Evolutionary conservation across 768 basidiomycete species (phyloP).

Genomic region (Leucocoprinus birnbaumii): DNA sequence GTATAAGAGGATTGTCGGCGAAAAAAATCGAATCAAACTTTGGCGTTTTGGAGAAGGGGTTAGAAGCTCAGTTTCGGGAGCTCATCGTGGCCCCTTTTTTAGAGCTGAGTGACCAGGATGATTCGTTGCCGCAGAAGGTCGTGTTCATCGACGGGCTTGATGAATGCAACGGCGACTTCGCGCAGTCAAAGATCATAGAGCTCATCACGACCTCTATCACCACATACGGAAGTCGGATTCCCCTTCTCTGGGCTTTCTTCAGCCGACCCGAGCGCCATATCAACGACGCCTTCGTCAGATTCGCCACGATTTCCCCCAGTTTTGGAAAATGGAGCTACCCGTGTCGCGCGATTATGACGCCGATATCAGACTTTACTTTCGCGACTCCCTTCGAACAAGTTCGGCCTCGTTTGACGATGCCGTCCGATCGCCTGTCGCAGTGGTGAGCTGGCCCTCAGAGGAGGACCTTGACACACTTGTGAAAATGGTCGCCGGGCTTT

Average conservation of each 20-base stretch:
- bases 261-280: conserved; percentile 14
- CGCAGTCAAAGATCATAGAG: not conserved
- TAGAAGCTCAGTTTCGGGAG: not conserved
- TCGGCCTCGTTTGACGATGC: too few relatives aligned
- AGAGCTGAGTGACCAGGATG: too few relatives aligned
- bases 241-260: conserved; percentile 6
- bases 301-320: not conserved
- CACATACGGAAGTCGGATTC: not conserved
- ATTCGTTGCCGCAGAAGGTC: not conserved
- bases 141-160: conserved; percentile 15
- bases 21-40: not conserved
- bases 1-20: not conserved
- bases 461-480: not conserved
- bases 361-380: conserved; percentile 5
- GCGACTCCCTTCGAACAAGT: not conserved
- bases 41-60: not conserved
- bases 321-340: not conserved
- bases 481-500: not conserved
- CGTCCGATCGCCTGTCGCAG: not conserved
- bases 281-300: not conserved
- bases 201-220: not conserved
- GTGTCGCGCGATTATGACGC: not conserved
- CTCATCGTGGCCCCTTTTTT: not conserved
- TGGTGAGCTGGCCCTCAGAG: conserved; percentile 7
- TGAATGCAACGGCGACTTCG: conserved; percentile 7